These are phyloP conservation scores for Wickerhamiella shivajii DNA, from an alignment of 805 yeast species.

Conservation along the genomic window DNA sequence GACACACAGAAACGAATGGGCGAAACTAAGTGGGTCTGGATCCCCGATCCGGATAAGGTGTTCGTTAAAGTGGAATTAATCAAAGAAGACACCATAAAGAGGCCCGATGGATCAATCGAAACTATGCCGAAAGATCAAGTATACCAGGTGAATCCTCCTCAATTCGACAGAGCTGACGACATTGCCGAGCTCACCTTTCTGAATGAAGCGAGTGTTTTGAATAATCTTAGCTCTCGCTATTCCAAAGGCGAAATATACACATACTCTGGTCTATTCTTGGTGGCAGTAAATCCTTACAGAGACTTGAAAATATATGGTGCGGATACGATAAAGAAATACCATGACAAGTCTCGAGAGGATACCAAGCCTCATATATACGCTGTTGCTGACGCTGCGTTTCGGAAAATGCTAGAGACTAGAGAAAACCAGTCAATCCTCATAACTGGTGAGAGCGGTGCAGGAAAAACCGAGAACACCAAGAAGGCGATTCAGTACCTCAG, in stretches of 20 bases:
- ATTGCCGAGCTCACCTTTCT: slow-evolving; percentile 91
- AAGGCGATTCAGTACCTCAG: slow-evolving; percentile 86
- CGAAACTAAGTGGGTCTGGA: slow-evolving; percentile 55
- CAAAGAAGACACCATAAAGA: slow-evolving; percentile 20
- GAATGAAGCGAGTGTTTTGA: slow-evolving; percentile 90
- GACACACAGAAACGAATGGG: slow-evolving; percentile 7
- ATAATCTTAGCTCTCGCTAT: slow-evolving; percentile 69
- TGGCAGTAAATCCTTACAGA: slow-evolving; percentile 88
- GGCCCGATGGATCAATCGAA: slow-evolving; percentile 18
- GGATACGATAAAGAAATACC: slow-evolving; percentile 43
- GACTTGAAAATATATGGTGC: slow-evolving; percentile 54
- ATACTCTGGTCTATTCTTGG: slow-evolving; percentile 86
- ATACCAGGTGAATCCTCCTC: slow-evolving; percentile 71
- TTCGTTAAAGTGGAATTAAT: slow-evolving; percentile 39
- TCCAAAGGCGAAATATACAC: slow-evolving; percentile 72
- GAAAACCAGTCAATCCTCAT: slow-evolving; percentile 83
- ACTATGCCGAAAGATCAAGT: slow-evolving; percentile 29
- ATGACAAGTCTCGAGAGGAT: slow-evolving; percentile 31
- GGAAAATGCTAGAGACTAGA: slow-evolving; percentile 50
- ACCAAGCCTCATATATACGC: slow-evolving; percentile 82
- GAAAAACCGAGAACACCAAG: slow-evolving; percentile 95
- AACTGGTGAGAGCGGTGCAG: slow-evolving; percentile 99
- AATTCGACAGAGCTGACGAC: slow-evolving; percentile 81
- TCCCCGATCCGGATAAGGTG: slow-evolving; percentile 42
- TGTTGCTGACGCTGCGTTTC: slow-evolving; percentile 72